Base-by-base conservation (phyloP, 495 filamentous ascomycete species). In the Beverwykella pulmonaria region DNA sequence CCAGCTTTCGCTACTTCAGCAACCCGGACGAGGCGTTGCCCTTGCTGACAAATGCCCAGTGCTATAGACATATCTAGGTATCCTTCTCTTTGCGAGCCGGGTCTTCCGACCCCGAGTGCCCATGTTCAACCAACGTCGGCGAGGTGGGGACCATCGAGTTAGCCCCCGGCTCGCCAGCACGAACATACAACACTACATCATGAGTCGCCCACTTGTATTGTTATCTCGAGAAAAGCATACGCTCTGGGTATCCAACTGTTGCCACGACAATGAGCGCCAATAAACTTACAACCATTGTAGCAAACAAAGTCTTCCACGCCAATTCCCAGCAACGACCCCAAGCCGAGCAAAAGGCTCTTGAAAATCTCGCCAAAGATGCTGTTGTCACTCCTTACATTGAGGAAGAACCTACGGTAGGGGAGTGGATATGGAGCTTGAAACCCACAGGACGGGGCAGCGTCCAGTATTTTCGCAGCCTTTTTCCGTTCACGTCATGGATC, bases 401-500 rank as follows among this genome's bases (percentile, higher is more conserved):
- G 26, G 53, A 63, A 15, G 61, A 63, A n/a, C 61, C 61, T 10
- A 44, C 61, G 9, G 53, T 63, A 6, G 29, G 32, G 20, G 61
- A 63, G 44, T 63, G 50, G 50, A 22, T 63, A 23, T 15, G 23
- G 12, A 27, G 61, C 14, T 27, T 63, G 8, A 50, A 19, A 23
- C 61, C 61, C 3, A 47, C 61, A 20, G 14, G 26, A 22, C 1
- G 39, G 9, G 50, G 50, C n/a, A 19, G 23, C 17, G 27, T 20
- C 6, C 15, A 36, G 23, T 63, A 63, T 57, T 2, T 63, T 12
- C 12, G 26, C 36, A 50, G 41, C 26, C 36, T 63, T 12, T 63
- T 63, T 27, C 61, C 61, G n/a, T 47, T 36, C 36, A 26, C 39
- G n/a, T 56, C 61, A 14, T 63, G 61, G 61, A 53, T 34, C 4